Base-by-base conservation (phyloP, 2,329 filamentous ascomycete genomes). In the Fusarium sp. region DNA sequence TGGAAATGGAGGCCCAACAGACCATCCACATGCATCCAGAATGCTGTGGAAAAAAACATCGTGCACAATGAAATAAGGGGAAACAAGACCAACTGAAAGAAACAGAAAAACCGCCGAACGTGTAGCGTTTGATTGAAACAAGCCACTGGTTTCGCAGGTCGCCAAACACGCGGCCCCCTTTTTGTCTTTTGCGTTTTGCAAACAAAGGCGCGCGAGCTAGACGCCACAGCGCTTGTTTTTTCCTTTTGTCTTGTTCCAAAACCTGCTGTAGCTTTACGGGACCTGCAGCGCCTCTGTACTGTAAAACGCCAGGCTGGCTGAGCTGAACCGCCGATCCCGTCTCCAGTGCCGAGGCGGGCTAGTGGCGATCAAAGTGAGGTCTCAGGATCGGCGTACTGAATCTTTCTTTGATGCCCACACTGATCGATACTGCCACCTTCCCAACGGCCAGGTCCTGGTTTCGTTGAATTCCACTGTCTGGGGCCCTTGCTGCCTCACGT, bases 151-250 rank as follows among this genome's bases (percentile, higher is more conserved):
- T 52, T 52, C 47, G 27, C 47, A 52, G 47, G 47, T 30, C 47
- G 17, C 27, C 27, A 52, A 52, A 52, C 17, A 52, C 47, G 47
- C 47, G 47, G 47, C 47, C 47, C 47, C 47, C n/a, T 52, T 52
- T 52, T 20, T 30, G 43, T 47, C 11, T 50, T 27, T 9, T 11
- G 22, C 22, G 22, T 50, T 50, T 30, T 27, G 47, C 32, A 52
- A 52, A 52, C 47, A 32, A 32, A 52, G 47, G 27, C 17, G 45
- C 25, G 47, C 27, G 25, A 52, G 47, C 10, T 32, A 52, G 27
- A 52, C 47, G 47, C 47, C 47, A 52, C 47, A 52, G 47, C 47
- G 47, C 47, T 52, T 52, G 47, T 52, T 52, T 52, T 52, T 52
- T 30, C 27, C 47, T 20, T 20, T 30, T 32, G 27, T 52, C n/a